phyloP scores from a whole-genome alignment of 306 rosid genomes.

The Amphicarpaea edgeworthii region DNA sequence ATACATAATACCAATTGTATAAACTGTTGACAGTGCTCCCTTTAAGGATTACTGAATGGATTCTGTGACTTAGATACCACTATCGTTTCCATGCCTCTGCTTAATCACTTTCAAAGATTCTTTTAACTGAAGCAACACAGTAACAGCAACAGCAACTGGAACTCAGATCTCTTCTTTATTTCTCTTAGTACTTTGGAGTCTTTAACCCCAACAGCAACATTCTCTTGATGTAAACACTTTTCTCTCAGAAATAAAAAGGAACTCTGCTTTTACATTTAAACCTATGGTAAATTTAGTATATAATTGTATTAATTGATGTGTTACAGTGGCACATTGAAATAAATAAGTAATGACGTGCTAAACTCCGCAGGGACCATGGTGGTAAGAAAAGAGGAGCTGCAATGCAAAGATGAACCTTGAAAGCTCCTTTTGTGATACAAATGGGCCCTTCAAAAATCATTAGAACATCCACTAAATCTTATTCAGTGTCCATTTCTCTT shows the following conservation, averaged over 20 bases:
- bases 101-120: constrained; percentile 27
- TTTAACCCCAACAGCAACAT: not conserved
- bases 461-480: constrained; percentile 67
- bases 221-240: constrained; percentile 7
- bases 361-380: constrained; percentile 10
- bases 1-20: constrained; percentile 25
- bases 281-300: constrained; percentile 14
- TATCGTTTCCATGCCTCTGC: constrained; percentile 45
- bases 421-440: constrained; percentile 36
- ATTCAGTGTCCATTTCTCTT: constrained; percentile 64
- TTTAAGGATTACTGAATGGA: constrained; percentile 42
- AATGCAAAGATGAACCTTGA: constrained; percentile 46
- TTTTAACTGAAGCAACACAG: constrained; percentile 20
- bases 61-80: constrained; percentile 47
- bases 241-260: not conserved
- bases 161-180: constrained; percentile 12
- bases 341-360: not conserved
- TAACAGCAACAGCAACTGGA: constrained; percentile 15
- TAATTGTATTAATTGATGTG: not conserved
- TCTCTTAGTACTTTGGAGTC: not conserved
- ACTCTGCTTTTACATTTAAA: not conserved
- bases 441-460: constrained; percentile 59
- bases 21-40: constrained; percentile 39
- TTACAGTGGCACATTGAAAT: not conserved
- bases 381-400: constrained; percentile 21